Percentiles rank a stretch among this genome's conserved stretches.
phyloP scores from a whole-genome alignment of 208 protist species.

The Acanthamoeba lenticulata region DNA sequence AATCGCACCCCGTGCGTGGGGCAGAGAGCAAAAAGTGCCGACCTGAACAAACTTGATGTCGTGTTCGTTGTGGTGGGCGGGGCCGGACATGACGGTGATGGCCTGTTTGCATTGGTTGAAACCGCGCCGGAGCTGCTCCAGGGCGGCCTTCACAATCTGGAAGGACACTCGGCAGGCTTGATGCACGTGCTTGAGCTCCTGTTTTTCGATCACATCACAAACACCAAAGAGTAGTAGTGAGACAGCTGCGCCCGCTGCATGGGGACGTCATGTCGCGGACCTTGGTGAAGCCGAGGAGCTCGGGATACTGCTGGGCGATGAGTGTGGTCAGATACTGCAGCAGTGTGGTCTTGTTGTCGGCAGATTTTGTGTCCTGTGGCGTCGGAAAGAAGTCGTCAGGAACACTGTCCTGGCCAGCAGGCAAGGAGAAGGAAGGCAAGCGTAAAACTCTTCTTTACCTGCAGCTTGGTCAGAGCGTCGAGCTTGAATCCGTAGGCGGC shows the following conservation, averaged over 20 bases:
- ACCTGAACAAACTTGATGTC: background rate
- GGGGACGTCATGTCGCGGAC: background rate
- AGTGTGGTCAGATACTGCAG: constrained; percentile 50
- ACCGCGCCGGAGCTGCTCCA: constrained; percentile 16
- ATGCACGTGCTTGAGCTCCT: constrained; percentile 57
- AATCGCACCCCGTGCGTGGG: background rate
- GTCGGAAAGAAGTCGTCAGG: background rate
- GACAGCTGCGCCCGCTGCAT: background rate
- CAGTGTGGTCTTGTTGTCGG: constrained; percentile 42
- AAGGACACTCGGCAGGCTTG: constrained; percentile 18
- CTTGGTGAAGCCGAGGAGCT: background rate
- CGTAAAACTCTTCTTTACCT: background rate
- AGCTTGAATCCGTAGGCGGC: constrained; percentile 75
- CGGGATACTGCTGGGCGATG: background rate
- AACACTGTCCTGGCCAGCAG: background rate
- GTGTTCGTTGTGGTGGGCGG: background rate
- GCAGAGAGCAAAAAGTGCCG: background rate
- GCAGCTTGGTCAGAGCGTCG: constrained; percentile 73
- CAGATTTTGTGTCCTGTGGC: constrained; percentile 21
- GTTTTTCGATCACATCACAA: background rate
- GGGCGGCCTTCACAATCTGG: constrained; percentile 22
- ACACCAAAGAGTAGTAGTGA: background rate
- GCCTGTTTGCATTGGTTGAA: background rate
- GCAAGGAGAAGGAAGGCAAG: background rate
- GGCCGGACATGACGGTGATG: background rate